Evolutionary conservation across 371 early-diverging fungal genomes (phyloP).

Genomic region (Basidiobolus meristosporus): DNA sequence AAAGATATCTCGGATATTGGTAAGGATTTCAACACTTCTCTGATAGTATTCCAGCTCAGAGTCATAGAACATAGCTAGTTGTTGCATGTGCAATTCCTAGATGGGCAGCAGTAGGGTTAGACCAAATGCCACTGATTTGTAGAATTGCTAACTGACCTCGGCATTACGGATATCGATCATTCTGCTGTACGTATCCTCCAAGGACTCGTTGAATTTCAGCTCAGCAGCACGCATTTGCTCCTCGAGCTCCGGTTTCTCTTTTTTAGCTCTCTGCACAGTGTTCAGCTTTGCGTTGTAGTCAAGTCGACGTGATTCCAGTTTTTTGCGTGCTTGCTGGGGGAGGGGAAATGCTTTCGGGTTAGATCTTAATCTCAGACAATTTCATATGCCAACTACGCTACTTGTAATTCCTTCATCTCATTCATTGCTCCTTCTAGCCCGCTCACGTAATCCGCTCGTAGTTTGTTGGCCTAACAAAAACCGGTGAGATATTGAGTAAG

Average conservation of each 20-base stretch:
- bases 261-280: constrained; percentile 70
- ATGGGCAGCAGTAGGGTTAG: no score
- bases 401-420: constrained; percentile 11
- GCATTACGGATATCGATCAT: constrained; percentile 46
- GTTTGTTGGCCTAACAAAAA: constrained; percentile 10
- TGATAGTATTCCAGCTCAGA: constrained; percentile 23
- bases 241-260: constrained; percentile 75
- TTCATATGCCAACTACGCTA: no score
- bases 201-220: constrained; percentile 78
- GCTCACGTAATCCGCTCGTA: constrained; percentile 2
- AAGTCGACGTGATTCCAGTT: constrained; percentile 69
- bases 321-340: constrained; percentile 34
- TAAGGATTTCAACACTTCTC: constrained; percentile 14
- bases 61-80: constrained; percentile 19
- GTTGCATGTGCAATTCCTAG: constrained; percentile 13
- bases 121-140: no score
- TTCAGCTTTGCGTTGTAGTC: constrained; percentile 84
- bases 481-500: no score
- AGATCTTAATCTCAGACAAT: no score
- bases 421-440: constrained; percentile 6
- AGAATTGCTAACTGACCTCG: no score
- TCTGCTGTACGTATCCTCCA: constrained; percentile 33
- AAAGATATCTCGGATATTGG: constrained; percentile 9
- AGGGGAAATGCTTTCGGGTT: no score
- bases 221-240: constrained; percentile 79